A percentile compares a stretch with the other conserved stretches of the same genome.
phyloP scores from a whole-genome alignment of 1,284 basidiomycete genomes.

The Blastosporella zonata region DNA sequence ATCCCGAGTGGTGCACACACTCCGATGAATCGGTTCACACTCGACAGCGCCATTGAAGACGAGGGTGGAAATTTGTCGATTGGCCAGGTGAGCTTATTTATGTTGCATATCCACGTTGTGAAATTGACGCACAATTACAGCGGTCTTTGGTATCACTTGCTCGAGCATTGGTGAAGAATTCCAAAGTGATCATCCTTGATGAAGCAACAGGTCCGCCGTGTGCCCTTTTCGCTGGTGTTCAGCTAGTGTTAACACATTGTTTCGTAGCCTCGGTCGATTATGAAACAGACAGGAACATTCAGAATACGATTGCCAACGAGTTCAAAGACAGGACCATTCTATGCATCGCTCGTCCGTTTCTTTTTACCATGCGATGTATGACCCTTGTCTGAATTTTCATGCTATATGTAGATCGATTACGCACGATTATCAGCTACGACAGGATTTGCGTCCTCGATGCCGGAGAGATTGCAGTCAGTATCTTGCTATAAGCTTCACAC shows the following conservation, averaged over 20 bases:
- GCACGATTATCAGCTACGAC: conserved; percentile 76
- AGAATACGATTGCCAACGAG: conserved; percentile 82
- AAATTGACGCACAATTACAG: conserved; percentile 31
- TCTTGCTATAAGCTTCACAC: conserved; percentile 1
- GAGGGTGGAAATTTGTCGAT: conserved; percentile 84
- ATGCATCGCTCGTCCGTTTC: conserved; percentile 69
- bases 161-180: conserved; percentile 76
- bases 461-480: conserved; percentile 54
- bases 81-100: conserved; percentile 43
- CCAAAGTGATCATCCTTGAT: conserved; percentile 75
- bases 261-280: conserved; percentile 70
- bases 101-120: conserved; percentile 22
- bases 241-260: conserved; percentile 2
- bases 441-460: conserved; percentile 75
- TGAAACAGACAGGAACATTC: conserved; percentile 82
- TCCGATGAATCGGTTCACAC: conserved; percentile 59
- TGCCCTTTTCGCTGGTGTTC: conserved; percentile 5
- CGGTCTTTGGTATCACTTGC: conserved; percentile 80
- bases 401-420: conserved; percentile 52
- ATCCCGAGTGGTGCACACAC: conserved; percentile 36
- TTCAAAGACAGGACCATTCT: conserved; percentile 79
- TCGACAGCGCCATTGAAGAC: conserved; percentile 81
- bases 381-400: not conserved
- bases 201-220: conserved; percentile 59
- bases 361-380: not conserved